phyloP scores from a whole-genome alignment of 2,329 filamentous ascomycete genomes.

The Pseudogymnoascus sp. region DNA sequence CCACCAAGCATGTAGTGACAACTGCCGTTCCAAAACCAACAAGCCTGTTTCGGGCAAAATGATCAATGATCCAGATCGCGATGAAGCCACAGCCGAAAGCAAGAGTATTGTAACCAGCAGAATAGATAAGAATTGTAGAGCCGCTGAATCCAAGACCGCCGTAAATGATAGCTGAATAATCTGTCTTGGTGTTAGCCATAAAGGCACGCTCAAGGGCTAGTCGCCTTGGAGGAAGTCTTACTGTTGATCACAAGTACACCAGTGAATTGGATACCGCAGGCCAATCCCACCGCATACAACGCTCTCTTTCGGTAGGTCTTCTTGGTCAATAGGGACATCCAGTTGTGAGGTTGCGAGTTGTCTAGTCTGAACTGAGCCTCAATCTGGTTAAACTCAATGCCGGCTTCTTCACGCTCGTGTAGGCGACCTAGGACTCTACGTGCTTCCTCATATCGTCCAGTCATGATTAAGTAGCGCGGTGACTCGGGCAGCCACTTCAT shows the following conservation, averaged over 20 bases:
- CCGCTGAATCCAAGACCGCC: not conserved
- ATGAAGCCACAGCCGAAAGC: not conserved
- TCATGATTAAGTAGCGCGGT: constrained; percentile 25
- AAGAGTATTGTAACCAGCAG: too few relatives aligned
- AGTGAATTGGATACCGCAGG: not conserved
- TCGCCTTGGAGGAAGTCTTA: too few relatives aligned
- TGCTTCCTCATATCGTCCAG: not conserved
- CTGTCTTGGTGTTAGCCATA: too few relatives aligned
- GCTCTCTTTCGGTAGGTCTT: not conserved
- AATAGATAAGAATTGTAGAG: too few relatives aligned
- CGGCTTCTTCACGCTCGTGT: not conserved
- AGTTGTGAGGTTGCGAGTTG: not conserved
- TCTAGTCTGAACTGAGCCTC: constrained; percentile 9
- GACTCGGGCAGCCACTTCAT: constrained; percentile 19
- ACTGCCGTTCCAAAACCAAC: constrained; percentile 5
- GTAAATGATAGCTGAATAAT: constrained; percentile 10
- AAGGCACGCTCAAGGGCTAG: too few relatives aligned
- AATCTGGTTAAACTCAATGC: constrained; percentile 12
- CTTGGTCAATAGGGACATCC: constrained; percentile 1
- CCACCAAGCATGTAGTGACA: not conserved
- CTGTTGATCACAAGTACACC: not conserved
- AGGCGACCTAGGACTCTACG: not conserved
- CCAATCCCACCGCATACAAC: not conserved
- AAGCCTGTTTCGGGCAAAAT: not conserved
- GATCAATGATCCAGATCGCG: constrained; percentile 7